Evolutionary conservation across 805 yeast genomes (phyloP).

Genomic region (Kodamaea hsintzibuensis): DNA sequence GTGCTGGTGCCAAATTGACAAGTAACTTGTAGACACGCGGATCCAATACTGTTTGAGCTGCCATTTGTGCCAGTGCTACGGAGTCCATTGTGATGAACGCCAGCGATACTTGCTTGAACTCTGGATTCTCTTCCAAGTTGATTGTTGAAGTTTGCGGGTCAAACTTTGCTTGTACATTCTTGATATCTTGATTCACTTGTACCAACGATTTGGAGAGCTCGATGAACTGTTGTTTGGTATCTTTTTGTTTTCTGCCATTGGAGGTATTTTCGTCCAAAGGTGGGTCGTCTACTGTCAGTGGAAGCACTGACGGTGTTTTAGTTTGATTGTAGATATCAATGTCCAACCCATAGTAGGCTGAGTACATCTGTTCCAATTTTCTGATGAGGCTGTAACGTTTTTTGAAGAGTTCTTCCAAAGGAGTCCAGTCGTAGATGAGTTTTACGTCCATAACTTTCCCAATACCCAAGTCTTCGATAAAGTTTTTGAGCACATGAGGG

Average conservation of each 20-base stretch:
- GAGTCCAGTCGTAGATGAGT: conserved; percentile 47
- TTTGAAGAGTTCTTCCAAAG: conserved; percentile 39
- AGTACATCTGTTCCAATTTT: conserved; percentile 43
- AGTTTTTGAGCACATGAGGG: conserved; percentile 44
- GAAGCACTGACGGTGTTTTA: conserved; percentile 35
- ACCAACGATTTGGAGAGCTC: conserved; percentile 34
- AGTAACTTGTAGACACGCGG: conserved; percentile 46
- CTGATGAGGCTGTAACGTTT: conserved; percentile 31
- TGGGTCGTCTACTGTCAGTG: conserved; percentile 14
- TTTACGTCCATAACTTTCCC: conserved; percentile 55
- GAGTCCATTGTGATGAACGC: conserved; percentile 53
- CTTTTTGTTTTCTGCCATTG: neutral
- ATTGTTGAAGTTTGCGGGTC: conserved; percentile 27
- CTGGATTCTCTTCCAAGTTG: conserved; percentile 25
- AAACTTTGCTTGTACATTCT: conserved; percentile 31
- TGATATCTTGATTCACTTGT: conserved; percentile 41
- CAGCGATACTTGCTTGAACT: conserved; percentile 41
- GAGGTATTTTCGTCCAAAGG: conserved; percentile 2
- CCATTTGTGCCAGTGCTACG: conserved; percentile 51
- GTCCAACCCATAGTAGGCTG: conserved; percentile 42
- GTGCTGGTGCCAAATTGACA: conserved; percentile 48
- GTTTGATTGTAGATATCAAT: conserved; percentile 38
- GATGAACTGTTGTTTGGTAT: conserved; percentile 27
- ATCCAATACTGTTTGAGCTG: conserved; percentile 47
- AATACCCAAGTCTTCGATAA: conserved; percentile 55